Conservation (phyloP, 1,139 yeast genomes). For the Arxiozyma slooffiae region DNA sequence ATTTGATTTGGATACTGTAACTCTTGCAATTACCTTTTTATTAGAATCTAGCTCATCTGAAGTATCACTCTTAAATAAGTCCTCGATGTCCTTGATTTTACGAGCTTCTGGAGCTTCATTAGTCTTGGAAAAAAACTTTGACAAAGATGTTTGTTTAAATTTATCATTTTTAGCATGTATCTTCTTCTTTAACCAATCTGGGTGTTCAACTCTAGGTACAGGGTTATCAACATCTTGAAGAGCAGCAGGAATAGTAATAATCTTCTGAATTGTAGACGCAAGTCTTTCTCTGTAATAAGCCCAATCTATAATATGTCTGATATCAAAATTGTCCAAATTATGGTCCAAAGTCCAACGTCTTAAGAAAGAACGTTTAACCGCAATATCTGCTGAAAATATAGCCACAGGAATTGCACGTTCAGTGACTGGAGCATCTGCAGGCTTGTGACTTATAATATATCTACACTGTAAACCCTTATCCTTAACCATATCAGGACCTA, state of each 20-base stretch:
- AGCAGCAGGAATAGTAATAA: constrained; percentile 96
- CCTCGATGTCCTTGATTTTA: constrained; percentile 65
- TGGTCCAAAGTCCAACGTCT: constrained; percentile 84
- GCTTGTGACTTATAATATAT: constrained; percentile 80
- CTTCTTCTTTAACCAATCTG: constrained; percentile 77
- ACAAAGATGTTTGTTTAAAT: constrained; percentile 60
- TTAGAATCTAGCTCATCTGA: constrained; percentile 12
- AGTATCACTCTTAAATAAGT: constrained; percentile 40
- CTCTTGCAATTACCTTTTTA: constrained; percentile 39
- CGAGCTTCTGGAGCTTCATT: constrained; percentile 23
- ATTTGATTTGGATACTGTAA: constrained; percentile 35
- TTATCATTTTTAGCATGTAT: constrained; percentile 54
- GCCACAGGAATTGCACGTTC: constrained; percentile 97
- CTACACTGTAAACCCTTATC: constrained; percentile 95
- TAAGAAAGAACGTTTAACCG: constrained; percentile 52
- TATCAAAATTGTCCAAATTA: constrained; percentile 71
- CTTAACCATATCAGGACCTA: constrained; percentile 96
- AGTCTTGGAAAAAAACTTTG: constrained; percentile 45
- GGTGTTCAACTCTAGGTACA: constrained; percentile 88
- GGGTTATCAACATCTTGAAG: constrained; percentile 84
- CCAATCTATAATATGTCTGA: constrained; percentile 89
- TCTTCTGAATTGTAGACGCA: constrained; percentile 88
- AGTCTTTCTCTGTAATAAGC: constrained; percentile 80
- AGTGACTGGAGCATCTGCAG: constrained; percentile 81
- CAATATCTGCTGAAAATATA: constrained; percentile 73